Conservation (phyloP, 768 basidiomycete genomes). For the Boletus sp. region DNA sequence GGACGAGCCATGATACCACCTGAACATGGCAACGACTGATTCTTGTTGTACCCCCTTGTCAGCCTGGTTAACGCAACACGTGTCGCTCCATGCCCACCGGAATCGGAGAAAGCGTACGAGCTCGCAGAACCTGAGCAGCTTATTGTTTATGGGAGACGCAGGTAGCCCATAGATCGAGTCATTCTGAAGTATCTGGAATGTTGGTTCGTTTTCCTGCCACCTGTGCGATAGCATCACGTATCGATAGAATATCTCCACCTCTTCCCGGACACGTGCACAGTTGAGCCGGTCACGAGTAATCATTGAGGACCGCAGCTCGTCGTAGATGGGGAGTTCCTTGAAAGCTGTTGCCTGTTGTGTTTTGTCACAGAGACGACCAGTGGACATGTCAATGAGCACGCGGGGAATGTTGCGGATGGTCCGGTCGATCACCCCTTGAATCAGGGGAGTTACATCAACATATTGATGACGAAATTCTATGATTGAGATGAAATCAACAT, state of each 20-base stretch:
- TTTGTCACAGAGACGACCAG: neutral
- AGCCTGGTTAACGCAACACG: neutral
- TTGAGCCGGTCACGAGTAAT: neutral
- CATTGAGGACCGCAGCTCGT: neutral
- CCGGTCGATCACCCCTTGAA: neutral
- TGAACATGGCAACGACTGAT: neutral
- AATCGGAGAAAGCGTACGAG: neutral
- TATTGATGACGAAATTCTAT: neutral
- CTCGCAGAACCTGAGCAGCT: neutral
- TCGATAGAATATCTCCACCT: neutral
- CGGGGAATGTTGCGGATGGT: neutral
- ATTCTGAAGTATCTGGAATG: neutral
- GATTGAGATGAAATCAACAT: neutral
- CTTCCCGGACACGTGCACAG: neutral
- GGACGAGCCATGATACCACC: neutral
- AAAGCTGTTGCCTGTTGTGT: neutral
- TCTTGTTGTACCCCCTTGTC: neutral
- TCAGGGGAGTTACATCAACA: neutral
- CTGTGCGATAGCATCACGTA: neutral
- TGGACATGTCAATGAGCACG: neutral
- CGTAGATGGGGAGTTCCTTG: neutral
- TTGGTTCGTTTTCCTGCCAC: neutral
- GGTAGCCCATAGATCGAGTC: neutral
- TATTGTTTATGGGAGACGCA: neutral
- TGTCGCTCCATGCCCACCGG: neutral